Conservation (phyloP, 768 basidiomycete genomes). For the Russula emetica region DNA sequence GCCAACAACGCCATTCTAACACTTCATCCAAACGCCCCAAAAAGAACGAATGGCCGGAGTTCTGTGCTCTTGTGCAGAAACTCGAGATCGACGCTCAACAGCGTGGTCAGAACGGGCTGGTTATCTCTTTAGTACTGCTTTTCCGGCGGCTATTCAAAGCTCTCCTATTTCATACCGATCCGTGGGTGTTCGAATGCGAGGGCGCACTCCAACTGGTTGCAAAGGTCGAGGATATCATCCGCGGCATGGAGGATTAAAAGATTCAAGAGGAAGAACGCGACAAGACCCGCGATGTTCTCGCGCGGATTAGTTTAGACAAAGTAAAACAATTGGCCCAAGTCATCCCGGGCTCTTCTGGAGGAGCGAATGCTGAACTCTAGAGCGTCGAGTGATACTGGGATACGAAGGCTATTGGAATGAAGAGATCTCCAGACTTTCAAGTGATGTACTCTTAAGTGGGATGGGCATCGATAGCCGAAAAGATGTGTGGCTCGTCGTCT, state of each 20-base stretch:
- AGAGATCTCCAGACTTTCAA: slow-evolving; percentile 89
- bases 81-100: slow-evolving; percentile 81
- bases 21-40: slow-evolving; percentile 66
- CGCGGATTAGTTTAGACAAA: slow-evolving; percentile 91
- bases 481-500: slow-evolving; percentile 91
- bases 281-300: slow-evolving; percentile 91
- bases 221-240: slow-evolving; percentile 96
- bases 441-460: slow-evolving; percentile 71
- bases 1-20: slow-evolving; percentile 73
- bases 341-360: slow-evolving; percentile 79
- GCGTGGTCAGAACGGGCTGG: slow-evolving; percentile 89
- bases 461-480: slow-evolving; percentile 58
- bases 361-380: slow-evolving; percentile 55
- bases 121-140: slow-evolving; percentile 93
- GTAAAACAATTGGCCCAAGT: slow-evolving; percentile 91
- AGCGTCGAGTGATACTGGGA: slow-evolving; percentile 32
- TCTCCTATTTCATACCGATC: slow-evolving; percentile 92
- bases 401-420: slow-evolving; percentile 64
- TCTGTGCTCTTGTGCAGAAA: slow-evolving; percentile 66
- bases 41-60: slow-evolving; percentile 77
- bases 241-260: slow-evolving; percentile 97
- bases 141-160: slow-evolving; percentile 98
- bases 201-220: slow-evolving; percentile 94
- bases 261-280: slow-evolving; percentile 93
- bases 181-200: slow-evolving; percentile 96